Percentiles rank a stretch among this genome's conserved stretches.
phyloP scores from a whole-genome alignment of 1,284 basidiomycete genomes.

The Austroboletus novae-zelandiae region DNA sequence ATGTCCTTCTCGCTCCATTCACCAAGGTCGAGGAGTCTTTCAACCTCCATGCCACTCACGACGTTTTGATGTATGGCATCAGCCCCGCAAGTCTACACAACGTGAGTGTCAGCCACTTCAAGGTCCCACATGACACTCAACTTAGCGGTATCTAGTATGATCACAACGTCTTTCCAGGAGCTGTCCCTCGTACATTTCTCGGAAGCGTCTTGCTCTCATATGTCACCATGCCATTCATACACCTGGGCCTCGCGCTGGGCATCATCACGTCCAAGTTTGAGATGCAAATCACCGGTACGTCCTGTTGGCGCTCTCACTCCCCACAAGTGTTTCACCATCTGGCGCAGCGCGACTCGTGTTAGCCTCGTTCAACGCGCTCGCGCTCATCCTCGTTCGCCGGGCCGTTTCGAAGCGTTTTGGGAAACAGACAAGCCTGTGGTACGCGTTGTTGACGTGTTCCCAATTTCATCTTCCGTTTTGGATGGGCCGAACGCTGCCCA shows the following conservation, averaged over 20 bases:
- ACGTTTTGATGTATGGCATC: slow-evolving; percentile 79
- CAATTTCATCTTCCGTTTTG: slow-evolving; percentile 95
- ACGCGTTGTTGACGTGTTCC: slow-evolving; percentile 65
- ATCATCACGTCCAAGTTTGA: slow-evolving; percentile 53
- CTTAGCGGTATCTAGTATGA: too few species aligned
- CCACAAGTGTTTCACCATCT: not conserved
- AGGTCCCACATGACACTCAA: slow-evolving; percentile 8
- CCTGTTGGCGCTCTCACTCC: not conserved
- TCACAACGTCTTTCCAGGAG: slow-evolving; percentile 86
- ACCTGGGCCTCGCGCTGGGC: slow-evolving; percentile 39
- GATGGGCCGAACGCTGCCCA: slow-evolving; percentile 90
- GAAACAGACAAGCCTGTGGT: slow-evolving; percentile 53
- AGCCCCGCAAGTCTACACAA: slow-evolving; percentile 41
- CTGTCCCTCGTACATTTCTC: slow-evolving; percentile 87
- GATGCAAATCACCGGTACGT: slow-evolving; percentile 62
- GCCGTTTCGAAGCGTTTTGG: slow-evolving; percentile 67
- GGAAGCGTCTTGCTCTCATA: slow-evolving; percentile 65
- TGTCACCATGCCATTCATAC: slow-evolving; percentile 46
- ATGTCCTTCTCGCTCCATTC: slow-evolving; percentile 81
- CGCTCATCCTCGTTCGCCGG: slow-evolving; percentile 63
- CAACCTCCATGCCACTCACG: slow-evolving; percentile 90
- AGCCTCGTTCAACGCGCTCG: slow-evolving; percentile 62
- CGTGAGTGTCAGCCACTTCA: slow-evolving; percentile 38
- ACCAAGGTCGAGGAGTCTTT: slow-evolving; percentile 99
- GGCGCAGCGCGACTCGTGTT: slow-evolving; percentile 73